Conservation (phyloP, 768 basidiomycete species). For the Lentinula boryana region DNA sequence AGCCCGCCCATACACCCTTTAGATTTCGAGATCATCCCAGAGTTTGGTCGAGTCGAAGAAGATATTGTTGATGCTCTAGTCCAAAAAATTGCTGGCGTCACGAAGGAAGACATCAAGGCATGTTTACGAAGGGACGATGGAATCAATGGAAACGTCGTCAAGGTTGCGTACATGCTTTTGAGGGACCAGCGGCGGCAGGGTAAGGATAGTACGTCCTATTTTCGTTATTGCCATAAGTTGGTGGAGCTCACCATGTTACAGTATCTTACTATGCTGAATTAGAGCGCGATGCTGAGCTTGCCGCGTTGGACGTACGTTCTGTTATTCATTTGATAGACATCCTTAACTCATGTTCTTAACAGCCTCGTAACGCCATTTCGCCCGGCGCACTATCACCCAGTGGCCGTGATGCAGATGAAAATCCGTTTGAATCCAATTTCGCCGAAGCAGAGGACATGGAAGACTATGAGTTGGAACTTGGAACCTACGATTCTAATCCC, state of each 20-base stretch:
- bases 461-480: conserved; percentile 25
- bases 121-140: conserved; percentile 81
- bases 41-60: conserved; percentile 88
- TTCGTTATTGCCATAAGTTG: not conserved
- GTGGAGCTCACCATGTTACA: conserved; percentile 21
- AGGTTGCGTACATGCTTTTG: conserved; percentile 93
- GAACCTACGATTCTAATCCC: conserved; percentile 21
- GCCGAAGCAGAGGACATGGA: conserved; percentile 51
- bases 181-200: conserved; percentile 83
- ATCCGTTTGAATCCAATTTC: conserved; percentile 80
- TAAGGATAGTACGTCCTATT: conserved; percentile 66
- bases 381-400: conserved; percentile 57
- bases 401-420: conserved; percentile 54
- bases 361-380: conserved; percentile 71
- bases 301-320: conserved; percentile 71
- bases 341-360: conserved; percentile 6
- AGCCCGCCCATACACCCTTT: conserved; percentile 47
- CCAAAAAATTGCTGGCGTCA: conserved; percentile 62
- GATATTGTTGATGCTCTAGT: conserved; percentile 84
- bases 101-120: conserved; percentile 84
- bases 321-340: conserved; percentile 5
- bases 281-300: conserved; percentile 76
- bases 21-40: conserved; percentile 85
- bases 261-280: conserved; percentile 79
- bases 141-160: conserved; percentile 84